Evolutionary conservation across 139 green algal species (phyloP).

Genomic region (Coelastrella sp.): DNA sequence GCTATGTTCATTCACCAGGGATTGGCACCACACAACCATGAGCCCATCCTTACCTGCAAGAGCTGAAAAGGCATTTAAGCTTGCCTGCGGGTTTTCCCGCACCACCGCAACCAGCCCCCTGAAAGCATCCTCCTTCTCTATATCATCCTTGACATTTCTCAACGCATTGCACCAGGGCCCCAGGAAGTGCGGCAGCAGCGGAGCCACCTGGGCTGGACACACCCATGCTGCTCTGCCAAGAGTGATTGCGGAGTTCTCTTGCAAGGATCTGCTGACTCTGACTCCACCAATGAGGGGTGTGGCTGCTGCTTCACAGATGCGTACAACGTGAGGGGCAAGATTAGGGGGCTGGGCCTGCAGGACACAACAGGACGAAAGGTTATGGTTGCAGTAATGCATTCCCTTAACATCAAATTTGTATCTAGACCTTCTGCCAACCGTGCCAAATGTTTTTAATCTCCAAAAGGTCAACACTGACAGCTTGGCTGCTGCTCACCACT

Average conservation of each 20-base stretch:
- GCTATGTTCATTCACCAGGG: not conserved
- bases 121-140: conserved; percentile 96
- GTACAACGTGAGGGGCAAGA: not conserved
- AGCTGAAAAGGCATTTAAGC: conserved; percentile 56
- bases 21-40: not conserved
- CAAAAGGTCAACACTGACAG: not conserved
- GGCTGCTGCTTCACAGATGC: conserved; percentile 32
- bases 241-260: conserved; percentile 95
- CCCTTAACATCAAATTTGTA: not conserved
- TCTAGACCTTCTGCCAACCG: too few species aligned
- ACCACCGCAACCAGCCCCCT: conserved; percentile 82
- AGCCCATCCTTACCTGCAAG: conserved; percentile 51
- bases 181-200: conserved; percentile 83
- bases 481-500: not conserved
- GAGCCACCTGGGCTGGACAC: conserved; percentile 77
- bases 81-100: conserved; percentile 75
- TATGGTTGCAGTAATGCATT: not conserved
- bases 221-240: conserved; percentile 86
- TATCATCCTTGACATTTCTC: conserved; percentile 87
- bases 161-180: conserved; percentile 86
- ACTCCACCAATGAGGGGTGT: conserved; percentile 42
- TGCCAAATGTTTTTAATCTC: not conserved
- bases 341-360: not conserved
- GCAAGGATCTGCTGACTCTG: conserved; percentile 77
- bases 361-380: not conserved